Conservation (phyloP, 2,329 filamentous ascomycete species). For the Parafenestella ontariensis region DNA sequence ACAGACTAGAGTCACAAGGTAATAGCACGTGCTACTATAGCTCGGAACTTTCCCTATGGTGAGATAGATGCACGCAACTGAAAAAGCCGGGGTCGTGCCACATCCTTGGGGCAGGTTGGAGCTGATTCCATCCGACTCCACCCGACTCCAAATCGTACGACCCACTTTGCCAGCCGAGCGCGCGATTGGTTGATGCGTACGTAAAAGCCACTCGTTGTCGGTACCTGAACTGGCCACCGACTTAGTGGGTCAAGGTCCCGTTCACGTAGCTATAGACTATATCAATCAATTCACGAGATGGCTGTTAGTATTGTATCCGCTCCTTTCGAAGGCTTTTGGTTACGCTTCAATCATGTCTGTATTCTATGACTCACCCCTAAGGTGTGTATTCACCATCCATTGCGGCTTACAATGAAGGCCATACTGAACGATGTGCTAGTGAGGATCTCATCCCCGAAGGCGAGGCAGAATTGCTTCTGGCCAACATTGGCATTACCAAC, state of each 20-base stretch:
- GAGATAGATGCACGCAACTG: background rate
- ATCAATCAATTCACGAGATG: background rate
- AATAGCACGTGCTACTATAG: background rate
- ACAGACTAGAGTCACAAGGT: background rate
- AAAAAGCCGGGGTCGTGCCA: background rate
- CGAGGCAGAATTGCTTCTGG: constrained; percentile 30
- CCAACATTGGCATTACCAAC: constrained; percentile 29
- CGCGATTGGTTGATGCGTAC: background rate
- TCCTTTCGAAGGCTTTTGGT: background rate
- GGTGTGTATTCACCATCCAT: constrained; percentile 12
- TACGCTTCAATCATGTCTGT: constrained; percentile 30
- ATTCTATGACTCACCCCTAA: constrained; percentile 37
- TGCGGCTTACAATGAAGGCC: background rate
- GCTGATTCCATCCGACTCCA: background rate
- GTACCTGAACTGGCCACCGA: background rate
- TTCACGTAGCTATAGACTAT: background rate
- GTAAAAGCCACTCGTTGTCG: background rate
- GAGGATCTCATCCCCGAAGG: constrained; percentile 32
- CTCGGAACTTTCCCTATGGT: background rate
- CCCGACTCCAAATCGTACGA: background rate
- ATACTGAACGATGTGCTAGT: constrained; percentile 8
- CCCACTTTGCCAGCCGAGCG: background rate
- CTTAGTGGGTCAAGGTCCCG: background rate
- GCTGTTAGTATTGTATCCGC: background rate
- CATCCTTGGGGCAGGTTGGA: background rate